phyloP scores from a whole-genome alignment of 352 stramenopile species.

The Phytophthora meadii region DNA sequence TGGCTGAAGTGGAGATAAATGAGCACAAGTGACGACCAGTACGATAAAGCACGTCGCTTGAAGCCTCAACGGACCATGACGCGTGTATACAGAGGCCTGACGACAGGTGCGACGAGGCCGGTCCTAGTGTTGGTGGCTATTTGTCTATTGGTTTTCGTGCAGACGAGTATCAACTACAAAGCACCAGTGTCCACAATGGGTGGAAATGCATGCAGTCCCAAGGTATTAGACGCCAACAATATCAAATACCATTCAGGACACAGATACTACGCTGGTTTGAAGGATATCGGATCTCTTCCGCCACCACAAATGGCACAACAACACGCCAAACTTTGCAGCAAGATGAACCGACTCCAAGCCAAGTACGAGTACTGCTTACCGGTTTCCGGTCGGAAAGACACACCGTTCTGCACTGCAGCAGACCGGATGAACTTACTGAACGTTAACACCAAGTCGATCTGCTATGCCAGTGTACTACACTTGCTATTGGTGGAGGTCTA shows the following conservation, averaged over 20 bases:
- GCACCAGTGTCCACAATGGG: background rate
- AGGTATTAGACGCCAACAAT: slow-evolving; percentile 12
- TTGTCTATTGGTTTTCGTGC: slow-evolving; percentile 6
- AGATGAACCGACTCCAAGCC: slow-evolving; percentile 2
- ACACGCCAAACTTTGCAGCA: slow-evolving; percentile 23
- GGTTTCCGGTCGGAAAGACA: slow-evolving; percentile 52
- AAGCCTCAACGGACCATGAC: background rate
- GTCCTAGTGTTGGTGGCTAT: slow-evolving; percentile 10
- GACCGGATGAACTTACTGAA: slow-evolving; percentile 56
- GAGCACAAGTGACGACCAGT: background rate
- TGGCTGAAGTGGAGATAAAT: background rate
- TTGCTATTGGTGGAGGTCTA: slow-evolving; percentile 32
- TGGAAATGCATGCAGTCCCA: slow-evolving; percentile 4
- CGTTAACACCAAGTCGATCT: slow-evolving; percentile 31
- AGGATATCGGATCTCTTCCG: background rate
- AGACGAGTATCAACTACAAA: slow-evolving; percentile 10
- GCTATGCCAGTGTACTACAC: slow-evolving; percentile 55
- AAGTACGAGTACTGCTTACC: slow-evolving; percentile 48
- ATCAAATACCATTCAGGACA: slow-evolving; percentile 21
- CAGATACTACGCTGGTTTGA: slow-evolving; percentile 8
- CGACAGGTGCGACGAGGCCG: background rate
- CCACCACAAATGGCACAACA: slow-evolving; percentile 28
- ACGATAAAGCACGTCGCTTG: background rate
- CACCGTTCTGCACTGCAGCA: slow-evolving; percentile 41
- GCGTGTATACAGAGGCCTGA: background rate